phyloP scores from a whole-genome alignment of 306 rosid species.

The Corylus heterophylla region DNA sequence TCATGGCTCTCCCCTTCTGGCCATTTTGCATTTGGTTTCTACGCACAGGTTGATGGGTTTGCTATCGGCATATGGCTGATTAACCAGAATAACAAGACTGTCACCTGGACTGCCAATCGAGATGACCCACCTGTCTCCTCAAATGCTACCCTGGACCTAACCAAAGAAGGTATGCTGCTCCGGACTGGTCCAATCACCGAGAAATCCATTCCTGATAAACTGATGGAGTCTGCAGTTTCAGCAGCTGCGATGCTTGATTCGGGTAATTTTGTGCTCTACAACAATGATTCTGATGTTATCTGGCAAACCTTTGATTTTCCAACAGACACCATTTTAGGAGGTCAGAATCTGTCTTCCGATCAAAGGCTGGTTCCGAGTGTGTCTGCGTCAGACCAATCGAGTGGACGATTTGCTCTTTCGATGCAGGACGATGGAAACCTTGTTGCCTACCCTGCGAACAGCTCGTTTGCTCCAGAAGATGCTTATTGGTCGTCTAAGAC shows the following conservation, averaged over 20 bases:
- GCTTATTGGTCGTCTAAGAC: not conserved
- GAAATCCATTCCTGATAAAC: not conserved
- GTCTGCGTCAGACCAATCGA: not conserved
- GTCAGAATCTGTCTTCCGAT: not conserved
- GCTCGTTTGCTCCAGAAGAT: not conserved
- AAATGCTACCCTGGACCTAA: not conserved
- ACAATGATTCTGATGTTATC: not conserved
- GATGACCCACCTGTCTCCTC: not conserved
- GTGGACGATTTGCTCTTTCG: not conserved
- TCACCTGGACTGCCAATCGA: not conserved
- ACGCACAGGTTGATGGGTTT: not conserved
- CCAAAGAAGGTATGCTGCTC: not conserved
- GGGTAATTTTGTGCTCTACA: not conserved
- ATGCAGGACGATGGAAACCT: not conserved
- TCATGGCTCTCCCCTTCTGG: not conserved
- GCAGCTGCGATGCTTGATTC: not conserved
- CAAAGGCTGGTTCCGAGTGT: not conserved
- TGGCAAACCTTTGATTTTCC: not conserved
- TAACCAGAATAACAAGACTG: not conserved
- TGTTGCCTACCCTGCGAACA: not conserved
- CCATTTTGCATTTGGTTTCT: not conserved
- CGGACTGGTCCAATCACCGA: not conserved
- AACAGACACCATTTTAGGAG: not conserved
- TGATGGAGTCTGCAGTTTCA: not conserved
- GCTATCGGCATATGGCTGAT: not conserved